These are phyloP conservation scores for Neofusicoccum ribis DNA, from an alignment of 2,329 filamentous ascomycete genomes.

Conservation along the genomic window DNA sequence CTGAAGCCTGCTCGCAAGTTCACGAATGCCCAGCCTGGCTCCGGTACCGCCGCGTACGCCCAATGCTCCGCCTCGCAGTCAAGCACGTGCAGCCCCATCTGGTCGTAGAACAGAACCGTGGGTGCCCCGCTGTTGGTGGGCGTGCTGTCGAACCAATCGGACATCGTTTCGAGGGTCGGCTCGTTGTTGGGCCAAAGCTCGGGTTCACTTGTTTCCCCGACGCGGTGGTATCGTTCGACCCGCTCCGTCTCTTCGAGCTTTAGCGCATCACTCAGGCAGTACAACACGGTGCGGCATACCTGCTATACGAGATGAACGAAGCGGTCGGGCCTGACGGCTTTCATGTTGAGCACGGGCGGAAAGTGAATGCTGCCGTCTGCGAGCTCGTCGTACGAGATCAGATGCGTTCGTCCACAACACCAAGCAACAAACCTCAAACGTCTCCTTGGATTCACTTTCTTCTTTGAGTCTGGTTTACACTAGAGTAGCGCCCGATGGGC, in stretches of 20 bases:
- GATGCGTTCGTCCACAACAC: too few species aligned
- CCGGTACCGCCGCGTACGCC: neutral
- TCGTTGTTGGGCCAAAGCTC: constrained; percentile 7
- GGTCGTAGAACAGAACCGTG: neutral
- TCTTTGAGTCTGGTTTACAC: too few species aligned
- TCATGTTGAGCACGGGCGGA: neutral
- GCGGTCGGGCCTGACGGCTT: neutral
- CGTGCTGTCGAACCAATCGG: neutral
- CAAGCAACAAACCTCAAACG: too few species aligned
- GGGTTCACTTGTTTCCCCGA: neutral
- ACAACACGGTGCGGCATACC: neutral
- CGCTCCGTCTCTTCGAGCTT: neutral
- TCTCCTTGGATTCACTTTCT: too few species aligned
- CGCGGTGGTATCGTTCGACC: neutral
- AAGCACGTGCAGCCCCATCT: neutral
- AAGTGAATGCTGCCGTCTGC: neutral
- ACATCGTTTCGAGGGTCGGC: neutral
- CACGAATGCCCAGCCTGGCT: neutral
- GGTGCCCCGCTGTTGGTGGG: neutral
- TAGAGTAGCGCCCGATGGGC: too few species aligned
- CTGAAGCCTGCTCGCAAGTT: neutral
- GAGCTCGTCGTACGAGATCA: neutral
- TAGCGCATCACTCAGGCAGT: neutral
- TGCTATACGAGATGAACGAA: neutral
- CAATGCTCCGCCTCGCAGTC: neutral